Evolutionary conservation across 257 asterid genomes (phyloP), one percentile per base, ranked within the genome.

Genomic region (Salvia splendens): DNA sequence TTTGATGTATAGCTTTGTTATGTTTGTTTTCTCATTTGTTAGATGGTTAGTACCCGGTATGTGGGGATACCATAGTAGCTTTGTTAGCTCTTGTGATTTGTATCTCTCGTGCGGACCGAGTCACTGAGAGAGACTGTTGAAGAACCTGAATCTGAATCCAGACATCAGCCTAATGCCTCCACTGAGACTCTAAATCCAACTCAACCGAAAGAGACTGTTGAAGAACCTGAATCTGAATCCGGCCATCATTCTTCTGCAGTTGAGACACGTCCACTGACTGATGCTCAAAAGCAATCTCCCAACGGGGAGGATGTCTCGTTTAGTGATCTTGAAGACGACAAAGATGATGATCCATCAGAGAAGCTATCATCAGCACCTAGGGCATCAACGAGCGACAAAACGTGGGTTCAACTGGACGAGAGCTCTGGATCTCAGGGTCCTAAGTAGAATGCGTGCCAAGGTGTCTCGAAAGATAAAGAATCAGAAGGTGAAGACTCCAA

Each of bases 401-500:
- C 42, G 74, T 83, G 87, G 96, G 79, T 84, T 74, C 75, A 84
- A 72, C 66, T 78, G 50, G 72, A 64, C 57, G 87, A 79, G 52
- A 73, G 32, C 49, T 66, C 78, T 16, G 79, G 65, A 63, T 67
- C 62, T 67, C 75, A 73, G 60, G 76, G 51, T 61, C 52, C 51
- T 61, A 83, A 72, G 53, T 67, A 54, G 16, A 78, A 72, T 72
- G 51, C 78, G 2, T 64, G 73, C 12, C 71, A 52, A 12, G 74
- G 79, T 6, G 70, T 56, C 46, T 65, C 14, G 32, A 81, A 65
- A 55, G 96, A 73, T 47, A 87, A 79, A 71, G 91, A 77, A 71
- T 87, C 89, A 0, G 96, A 83, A 82, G 82, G 91, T 16, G 96
- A 85, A 78, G 95, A 84, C n/a, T 83, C 91, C 42, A 83, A 64